A percentile compares a stretch with the other conserved stretches of the same genome.
phyloP scores from a whole-genome alignment of 306 rosid genomes.

The Boehmeria nivea region DNA sequence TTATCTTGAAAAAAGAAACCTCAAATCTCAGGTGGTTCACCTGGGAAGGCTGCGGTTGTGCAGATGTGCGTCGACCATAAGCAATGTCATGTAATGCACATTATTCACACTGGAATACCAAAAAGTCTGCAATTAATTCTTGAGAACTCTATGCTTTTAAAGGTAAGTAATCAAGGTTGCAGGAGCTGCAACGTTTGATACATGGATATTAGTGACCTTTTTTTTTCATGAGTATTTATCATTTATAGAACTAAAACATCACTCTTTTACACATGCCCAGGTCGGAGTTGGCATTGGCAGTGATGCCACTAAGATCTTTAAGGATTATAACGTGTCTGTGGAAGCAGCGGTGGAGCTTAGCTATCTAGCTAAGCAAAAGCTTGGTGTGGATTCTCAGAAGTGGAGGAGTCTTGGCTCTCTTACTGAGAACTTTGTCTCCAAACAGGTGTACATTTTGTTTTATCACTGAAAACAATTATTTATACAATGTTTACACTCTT shows the following conservation, averaged over 20 bases:
- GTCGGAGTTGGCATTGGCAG: constrained; percentile 70
- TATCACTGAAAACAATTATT: constrained; percentile 10
- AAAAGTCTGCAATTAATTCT: constrained; percentile 57
- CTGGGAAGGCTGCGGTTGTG: constrained; percentile 85
- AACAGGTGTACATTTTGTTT: constrained; percentile 44
- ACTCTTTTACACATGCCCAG: constrained; percentile 35
- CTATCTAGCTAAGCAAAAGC: constrained; percentile 62
- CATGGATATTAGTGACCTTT: neutral
- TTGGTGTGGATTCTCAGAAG: constrained; percentile 35
- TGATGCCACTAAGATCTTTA: constrained; percentile 66
- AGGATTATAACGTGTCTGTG: constrained; percentile 59
- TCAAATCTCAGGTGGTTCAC: constrained; percentile 70
- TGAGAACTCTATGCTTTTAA: constrained; percentile 55
- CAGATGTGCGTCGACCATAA: constrained; percentile 58
- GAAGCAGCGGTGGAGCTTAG: constrained; percentile 65
- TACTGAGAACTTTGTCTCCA: constrained; percentile 56
- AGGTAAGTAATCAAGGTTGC: constrained; percentile 54
- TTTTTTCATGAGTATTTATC: neutral
- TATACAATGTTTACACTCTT: constrained; percentile 3
- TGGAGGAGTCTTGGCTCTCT: constrained; percentile 78
- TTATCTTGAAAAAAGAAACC: neutral
- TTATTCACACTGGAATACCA: constrained; percentile 83
- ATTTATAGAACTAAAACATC: neutral
- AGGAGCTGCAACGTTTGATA: constrained; percentile 9
- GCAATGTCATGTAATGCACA: constrained; percentile 73